A percentile compares a stretch with the other conserved stretches of the same genome.
These are phyloP conservation scores for Musa itinerans DNA, from an alignment of 176 grass and related monocot species.

Conservation along the genomic window DNA sequence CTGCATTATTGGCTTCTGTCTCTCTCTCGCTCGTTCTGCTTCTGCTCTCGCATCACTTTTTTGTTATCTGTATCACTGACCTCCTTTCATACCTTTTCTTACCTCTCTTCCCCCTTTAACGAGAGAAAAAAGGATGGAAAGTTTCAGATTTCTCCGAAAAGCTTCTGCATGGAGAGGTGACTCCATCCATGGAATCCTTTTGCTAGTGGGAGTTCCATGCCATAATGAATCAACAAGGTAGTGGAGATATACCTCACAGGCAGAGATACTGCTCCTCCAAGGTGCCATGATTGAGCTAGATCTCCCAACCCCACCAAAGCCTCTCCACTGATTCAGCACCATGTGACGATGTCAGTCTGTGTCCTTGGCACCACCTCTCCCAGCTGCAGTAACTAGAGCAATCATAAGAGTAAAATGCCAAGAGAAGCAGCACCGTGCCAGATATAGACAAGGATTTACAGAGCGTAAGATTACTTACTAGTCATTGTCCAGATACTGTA, in stretches of 20 bases:
- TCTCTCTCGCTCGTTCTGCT: not conserved
- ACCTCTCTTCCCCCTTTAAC: not conserved
- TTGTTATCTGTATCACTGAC: not conserved
- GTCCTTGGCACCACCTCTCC: not conserved
- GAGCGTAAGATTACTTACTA: not conserved
- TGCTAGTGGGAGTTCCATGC: no score
- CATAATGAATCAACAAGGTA: no score
- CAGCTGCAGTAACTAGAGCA: not conserved
- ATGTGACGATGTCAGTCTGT: no score
- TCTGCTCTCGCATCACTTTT: not conserved
- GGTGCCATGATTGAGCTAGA: no score
- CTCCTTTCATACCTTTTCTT: not conserved
- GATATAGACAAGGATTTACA: not conserved
- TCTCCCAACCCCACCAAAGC: no score
- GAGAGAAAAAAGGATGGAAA: not conserved
- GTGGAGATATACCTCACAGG: no score
- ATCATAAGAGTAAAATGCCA: conserved; percentile 28
- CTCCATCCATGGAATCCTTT: no score
- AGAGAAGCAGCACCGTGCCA: not conserved
- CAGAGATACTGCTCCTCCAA: no score
- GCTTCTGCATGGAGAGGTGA: no score
- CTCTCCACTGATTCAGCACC: no score
- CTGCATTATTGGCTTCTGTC: conserved; percentile 24
- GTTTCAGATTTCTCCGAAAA: not conserved
- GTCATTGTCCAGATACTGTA: no score